Base-by-base conservation (phyloP, 2,329 filamentous ascomycete genomes). In the Fusarium sp. region DNA sequence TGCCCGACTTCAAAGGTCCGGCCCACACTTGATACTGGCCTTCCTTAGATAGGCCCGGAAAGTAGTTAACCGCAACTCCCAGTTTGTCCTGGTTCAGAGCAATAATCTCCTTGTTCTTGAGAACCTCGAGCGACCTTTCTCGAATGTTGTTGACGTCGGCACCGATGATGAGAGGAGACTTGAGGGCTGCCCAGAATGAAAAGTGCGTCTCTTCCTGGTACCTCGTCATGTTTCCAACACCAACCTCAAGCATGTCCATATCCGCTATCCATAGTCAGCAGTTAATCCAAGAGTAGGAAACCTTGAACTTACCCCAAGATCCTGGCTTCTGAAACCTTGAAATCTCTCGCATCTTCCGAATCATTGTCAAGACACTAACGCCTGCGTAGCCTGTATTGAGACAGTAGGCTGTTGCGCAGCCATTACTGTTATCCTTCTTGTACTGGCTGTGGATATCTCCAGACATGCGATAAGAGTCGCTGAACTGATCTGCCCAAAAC, bases 401-500 rank as follows among this genome's bases (percentile, higher is more conserved):
- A 4, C 59, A 62, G 42, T 62, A 62, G 18, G 59, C 59, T 11
- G 59, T 62, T n/a, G 38, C n/a, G 7, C 59, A 62, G 5, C 42
- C 59, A n/a, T 47, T 40, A 2, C 18, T 50, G 14, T 35, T 47
- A 3, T 62, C 59, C 11, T 45, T 34, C 22, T n/a, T 34, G n/a
- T 45, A 62, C 9, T 62, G 16, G 27, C 38, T 34, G 16, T 62
- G 42, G 8, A 62, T 62, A 14, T 62, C 59, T 8, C 59, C 59
- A 14, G 38, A 45, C 59, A 62, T 62, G 24, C 59, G 59, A 14
- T 62, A 62, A 20, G 38, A 45, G 42, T 62, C 59, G 13, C 59
- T 62, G 59, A 62, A 22, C 20, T 62, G 59, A 50, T 62, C 59
- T 11, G 59, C 59, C 59, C 59, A 62, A 40, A 62, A 62, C 59